A percentile compares a stretch with the other conserved stretches of the same genome.
Conservation (phyloP, 1,284 basidiomycete species). For the Paramarasmius palmivorus region DNA sequence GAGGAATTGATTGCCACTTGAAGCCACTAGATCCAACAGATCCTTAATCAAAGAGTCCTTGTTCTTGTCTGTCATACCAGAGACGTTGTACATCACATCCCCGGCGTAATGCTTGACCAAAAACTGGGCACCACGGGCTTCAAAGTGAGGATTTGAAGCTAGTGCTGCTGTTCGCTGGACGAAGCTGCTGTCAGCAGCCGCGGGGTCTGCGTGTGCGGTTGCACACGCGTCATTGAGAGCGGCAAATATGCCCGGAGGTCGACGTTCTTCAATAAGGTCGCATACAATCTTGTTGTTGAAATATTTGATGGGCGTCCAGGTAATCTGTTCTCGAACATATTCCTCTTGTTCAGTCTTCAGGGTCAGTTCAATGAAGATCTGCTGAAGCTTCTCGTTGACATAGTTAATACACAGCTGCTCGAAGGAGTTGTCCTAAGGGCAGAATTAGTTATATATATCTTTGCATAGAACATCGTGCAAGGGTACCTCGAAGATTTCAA, state of each 20-base stretch:
- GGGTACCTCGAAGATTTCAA: constrained; percentile 92
- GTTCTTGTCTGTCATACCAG: constrained; percentile 99
- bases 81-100: constrained; percentile 97
- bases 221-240: constrained; percentile 98
- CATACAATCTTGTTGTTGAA: constrained; percentile 98
- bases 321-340: constrained; percentile 97
- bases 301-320: constrained; percentile 99
- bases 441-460: not conserved
- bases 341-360: constrained; percentile 99
- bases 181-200: constrained; percentile 97
- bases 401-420: constrained; percentile 99
- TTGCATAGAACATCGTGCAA: not conserved
- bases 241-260: constrained; percentile 97
- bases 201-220: constrained; percentile 96
- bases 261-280: constrained; percentile 94
- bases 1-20: constrained; percentile 82
- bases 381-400: constrained; percentile 99
- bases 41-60: constrained; percentile 98
- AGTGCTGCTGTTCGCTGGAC: constrained; percentile 86
- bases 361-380: constrained; percentile 99
- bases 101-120: constrained; percentile 95
- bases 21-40: constrained; percentile 85
- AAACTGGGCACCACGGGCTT: constrained; percentile 89
- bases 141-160: constrained; percentile 87
- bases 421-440: constrained; percentile 88